Base-by-base conservation (phyloP, 352 stramenopile species). In the Globisporangium viniferum region DNA sequence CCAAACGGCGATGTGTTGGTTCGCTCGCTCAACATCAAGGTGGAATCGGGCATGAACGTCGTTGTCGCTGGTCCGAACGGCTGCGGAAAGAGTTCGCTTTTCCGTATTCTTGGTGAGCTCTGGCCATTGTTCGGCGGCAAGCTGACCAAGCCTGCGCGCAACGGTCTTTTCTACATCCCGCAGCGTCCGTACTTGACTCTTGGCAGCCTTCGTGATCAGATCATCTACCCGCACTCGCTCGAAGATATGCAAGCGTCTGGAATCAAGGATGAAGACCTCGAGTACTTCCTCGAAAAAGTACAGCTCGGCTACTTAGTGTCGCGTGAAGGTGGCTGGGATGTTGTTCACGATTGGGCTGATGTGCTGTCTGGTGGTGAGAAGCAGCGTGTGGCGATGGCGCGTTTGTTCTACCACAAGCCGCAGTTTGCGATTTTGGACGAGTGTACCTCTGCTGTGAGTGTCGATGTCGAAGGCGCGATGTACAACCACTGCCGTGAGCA, bases 381-480 rank as follows among this genome's bases (percentile, higher is more conserved):
- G 75, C 91, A 98, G 80, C 86, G 91, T 27, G 75, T 98, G 31
- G 91, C 91, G 31, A 95, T 98, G 80, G 91, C 89, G 24, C 81
- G 91, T 35, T 63, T 97, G 41, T 96, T 97, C 62, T 97, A 93
- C 80, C 89, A 97, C 79, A 89, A 89, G 66, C 91, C 92, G 10
- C 84, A 95, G 71, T 97, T 97, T 74, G 90, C 90, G 51, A 96
- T 97, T 54, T 71, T 97, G 36, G 90, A 98, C 70, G 92, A 97
- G 62, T 94, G 88, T 62, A 96, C 86, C 24, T 93, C 84, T 33
- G 87, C 85, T 27, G 88, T 97, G 14, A 92, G 80, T 60, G 82
- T 94, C 18, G 91, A 97, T 66, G 86, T 97, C 4, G 91, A 97
- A 76, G 88, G 87, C 49, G 78, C 69, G 6, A 94, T 98, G 80